These are phyloP conservation scores for Barbatosphaeria neglecta DNA, from an alignment of 495 filamentous ascomycete genomes.

Conservation along the genomic window DNA sequence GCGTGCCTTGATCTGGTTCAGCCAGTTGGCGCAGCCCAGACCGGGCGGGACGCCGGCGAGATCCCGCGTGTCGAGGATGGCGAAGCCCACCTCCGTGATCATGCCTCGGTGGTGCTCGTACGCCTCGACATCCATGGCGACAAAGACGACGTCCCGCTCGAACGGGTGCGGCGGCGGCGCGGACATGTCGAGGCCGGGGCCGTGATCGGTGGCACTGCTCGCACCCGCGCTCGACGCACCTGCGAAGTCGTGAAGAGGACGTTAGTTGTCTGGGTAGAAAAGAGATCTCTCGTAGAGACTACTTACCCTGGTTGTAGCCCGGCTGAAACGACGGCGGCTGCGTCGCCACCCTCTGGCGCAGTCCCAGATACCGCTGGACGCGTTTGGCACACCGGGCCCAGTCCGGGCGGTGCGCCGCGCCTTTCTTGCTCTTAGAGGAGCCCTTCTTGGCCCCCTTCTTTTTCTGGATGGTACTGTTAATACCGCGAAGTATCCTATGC, in stretches of 20 bases:
- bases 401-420: constrained; percentile 31
- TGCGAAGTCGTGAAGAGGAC: no score
- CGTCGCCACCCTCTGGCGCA: constrained; percentile 25
- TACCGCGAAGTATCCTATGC: no score
- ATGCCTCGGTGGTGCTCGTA: constrained; percentile 51
- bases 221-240: no score
- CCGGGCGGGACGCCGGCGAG: constrained; percentile 45
- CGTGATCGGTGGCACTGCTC: neutral
- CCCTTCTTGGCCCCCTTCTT: constrained; percentile 4
- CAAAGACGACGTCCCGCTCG: constrained; percentile 48
- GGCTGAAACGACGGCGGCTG: no score
- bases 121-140: constrained; percentile 72
- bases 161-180: constrained; percentile 28
- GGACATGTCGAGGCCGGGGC: constrained; percentile 3
- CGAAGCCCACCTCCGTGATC: constrained; percentile 80
- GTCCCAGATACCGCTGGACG: constrained; percentile 56
- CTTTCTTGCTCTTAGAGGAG: constrained; percentile 31
- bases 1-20: constrained; percentile 46
- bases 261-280: no score
- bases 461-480: no score
- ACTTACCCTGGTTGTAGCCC: no score
- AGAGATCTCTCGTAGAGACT: no score
- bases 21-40: constrained; percentile 49
- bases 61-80: constrained; percentile 63
- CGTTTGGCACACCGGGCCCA: constrained; percentile 44